Conservation (phyloP, 1,284 basidiomycete species). For the Ganoderma sinense region DNA sequence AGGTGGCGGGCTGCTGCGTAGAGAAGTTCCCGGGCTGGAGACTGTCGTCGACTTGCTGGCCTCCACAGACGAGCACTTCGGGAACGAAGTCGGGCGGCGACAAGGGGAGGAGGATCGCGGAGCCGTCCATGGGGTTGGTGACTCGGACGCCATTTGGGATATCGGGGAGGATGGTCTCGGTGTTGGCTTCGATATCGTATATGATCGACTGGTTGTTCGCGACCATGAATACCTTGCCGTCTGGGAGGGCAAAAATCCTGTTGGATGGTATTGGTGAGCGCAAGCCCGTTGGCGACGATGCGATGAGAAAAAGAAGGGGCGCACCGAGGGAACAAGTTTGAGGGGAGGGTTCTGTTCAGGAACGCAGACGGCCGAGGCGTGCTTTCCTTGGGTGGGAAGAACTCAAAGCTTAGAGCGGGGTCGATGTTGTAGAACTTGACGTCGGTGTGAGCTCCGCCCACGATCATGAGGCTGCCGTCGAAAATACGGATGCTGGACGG, state of each 20-base stretch:
- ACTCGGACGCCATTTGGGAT: slow-evolving; percentile 56
- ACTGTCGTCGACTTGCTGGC: slow-evolving; percentile 41
- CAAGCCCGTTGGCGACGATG: neutral
- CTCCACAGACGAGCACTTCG: slow-evolving; percentile 60
- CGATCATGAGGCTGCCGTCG: slow-evolving; percentile 50
- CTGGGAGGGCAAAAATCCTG: slow-evolving; percentile 36
- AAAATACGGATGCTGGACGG: slow-evolving; percentile 49
- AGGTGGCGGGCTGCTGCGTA: slow-evolving; percentile 49
- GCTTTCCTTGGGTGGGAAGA: slow-evolving; percentile 58
- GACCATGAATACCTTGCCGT: slow-evolving; percentile 53
- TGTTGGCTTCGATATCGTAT: slow-evolving; percentile 40
- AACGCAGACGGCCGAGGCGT: slow-evolving; percentile 56
- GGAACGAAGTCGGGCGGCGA: slow-evolving; percentile 53
- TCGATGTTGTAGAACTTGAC: slow-evolving; percentile 49
- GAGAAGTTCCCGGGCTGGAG: slow-evolving; percentile 43
- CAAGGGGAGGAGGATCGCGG: slow-evolving; percentile 56
- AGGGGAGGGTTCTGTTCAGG: slow-evolving; percentile 41
- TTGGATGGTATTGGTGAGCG: slow-evolving; percentile 6
- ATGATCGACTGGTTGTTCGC: slow-evolving; percentile 50
- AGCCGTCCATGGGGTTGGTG: slow-evolving; percentile 53
- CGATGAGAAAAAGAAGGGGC: slow-evolving; percentile 1
- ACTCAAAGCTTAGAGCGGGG: slow-evolving; percentile 57
- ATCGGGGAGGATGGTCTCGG: slow-evolving; percentile 49
- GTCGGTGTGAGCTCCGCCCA: slow-evolving; percentile 48
- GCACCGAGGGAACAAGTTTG: slow-evolving; percentile 38